phyloP scores from a whole-genome alignment of 768 basidiomycete genomes.

The Boletus speciosus region DNA sequence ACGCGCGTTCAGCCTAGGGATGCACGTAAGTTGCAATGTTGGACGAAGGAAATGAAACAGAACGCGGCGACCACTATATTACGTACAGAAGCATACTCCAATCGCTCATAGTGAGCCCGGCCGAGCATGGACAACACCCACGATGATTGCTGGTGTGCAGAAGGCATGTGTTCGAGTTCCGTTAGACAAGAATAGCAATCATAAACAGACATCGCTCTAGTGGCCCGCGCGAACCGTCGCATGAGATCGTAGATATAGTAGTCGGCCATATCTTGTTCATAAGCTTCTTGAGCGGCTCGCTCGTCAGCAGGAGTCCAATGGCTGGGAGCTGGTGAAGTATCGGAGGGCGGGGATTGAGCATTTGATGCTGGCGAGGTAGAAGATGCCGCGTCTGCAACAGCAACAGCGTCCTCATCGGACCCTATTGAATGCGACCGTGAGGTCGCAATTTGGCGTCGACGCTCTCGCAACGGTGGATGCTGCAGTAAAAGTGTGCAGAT shows the following conservation, averaged over 20 bases:
- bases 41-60: constrained; percentile 14
- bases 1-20: constrained; percentile 83
- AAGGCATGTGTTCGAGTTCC: constrained; percentile 74
- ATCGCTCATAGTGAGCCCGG: constrained; percentile 83
- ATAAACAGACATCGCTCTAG: constrained; percentile 70
- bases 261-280: constrained; percentile 73
- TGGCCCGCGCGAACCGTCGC: constrained; percentile 77
- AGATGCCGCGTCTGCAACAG: constrained; percentile 47
- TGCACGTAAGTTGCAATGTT: constrained; percentile 13
- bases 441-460: constrained; percentile 53
- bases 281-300: constrained; percentile 66
- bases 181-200: constrained; percentile 71
- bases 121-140: constrained; percentile 82
- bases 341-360: constrained; percentile 59
- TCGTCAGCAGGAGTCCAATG: constrained; percentile 65
- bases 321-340: constrained; percentile 59
- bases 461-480: constrained; percentile 46
- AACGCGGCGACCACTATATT: constrained; percentile 12
- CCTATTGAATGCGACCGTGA: constrained; percentile 61
- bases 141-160: constrained; percentile 67
- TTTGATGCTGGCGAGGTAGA: constrained; percentile 60
- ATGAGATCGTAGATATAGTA: constrained; percentile 79
- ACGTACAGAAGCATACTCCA: constrained; percentile 85
- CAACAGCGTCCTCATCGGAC: constrained; percentile 62
- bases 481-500: constrained; percentile 18